A percentile compares a stretch with the other conserved stretches of the same genome.
Conservation (phyloP, 2,329 filamentous ascomycete genomes). For the Cercospora canescens region DNA sequence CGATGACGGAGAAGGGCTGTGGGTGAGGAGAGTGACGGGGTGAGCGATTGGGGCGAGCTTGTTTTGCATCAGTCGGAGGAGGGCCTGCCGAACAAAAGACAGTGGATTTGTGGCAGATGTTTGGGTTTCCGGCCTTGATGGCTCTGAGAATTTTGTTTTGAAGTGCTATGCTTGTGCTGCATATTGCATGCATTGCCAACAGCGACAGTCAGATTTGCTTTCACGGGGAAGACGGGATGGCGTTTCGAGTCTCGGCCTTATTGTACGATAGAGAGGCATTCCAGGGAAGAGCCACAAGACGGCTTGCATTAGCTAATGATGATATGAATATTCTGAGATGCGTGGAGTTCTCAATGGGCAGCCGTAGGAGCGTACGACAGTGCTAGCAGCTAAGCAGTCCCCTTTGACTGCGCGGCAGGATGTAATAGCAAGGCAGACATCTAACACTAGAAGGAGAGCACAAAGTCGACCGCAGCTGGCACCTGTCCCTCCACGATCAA, state of each 20-base stretch:
- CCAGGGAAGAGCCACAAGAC: not conserved
- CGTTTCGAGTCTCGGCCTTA: not conserved
- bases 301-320: not conserved
- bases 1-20: conserved; percentile 65
- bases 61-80: not conserved
- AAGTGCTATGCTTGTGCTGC: not conserved
- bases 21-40: conserved; percentile 75
- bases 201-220: not conserved
- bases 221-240: not conserved
- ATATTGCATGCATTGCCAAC: not conserved
- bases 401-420: not conserved
- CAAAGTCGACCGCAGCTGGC: not conserved
- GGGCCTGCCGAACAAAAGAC: not conserved
- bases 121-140: not conserved
- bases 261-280: not conserved
- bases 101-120: not conserved
- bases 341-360: no score
- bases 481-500: not conserved
- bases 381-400: not conserved
- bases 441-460: not conserved
- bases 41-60: conserved; percentile 32
- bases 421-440: not conserved
- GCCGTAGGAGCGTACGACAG: not conserved
- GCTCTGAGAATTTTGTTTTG: not conserved
- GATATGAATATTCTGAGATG: not conserved